Conservation (phyloP, 352 stramenopile species). For the Globisporangium echinulatum region DNA sequence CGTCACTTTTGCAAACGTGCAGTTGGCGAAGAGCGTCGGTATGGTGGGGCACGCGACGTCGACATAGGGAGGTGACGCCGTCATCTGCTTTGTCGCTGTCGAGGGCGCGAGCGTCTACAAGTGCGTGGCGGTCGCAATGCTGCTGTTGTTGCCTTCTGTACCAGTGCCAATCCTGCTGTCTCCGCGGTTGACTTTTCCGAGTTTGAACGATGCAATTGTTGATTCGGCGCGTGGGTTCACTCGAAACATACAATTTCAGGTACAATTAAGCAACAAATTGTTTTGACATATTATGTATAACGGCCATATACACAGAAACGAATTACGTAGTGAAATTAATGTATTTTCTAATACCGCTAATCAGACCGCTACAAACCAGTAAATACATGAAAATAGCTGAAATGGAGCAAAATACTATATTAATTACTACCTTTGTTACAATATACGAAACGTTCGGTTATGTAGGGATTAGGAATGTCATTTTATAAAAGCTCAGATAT, state of each 20-base stretch:
- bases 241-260: neutral
- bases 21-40: constrained; percentile 7
- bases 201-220: neutral
- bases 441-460: no score
- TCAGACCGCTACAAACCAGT: neutral
- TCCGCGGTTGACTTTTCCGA: no score
- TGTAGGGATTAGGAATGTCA: neutral
- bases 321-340: neutral
- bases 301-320: neutral
- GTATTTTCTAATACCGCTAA: neutral
- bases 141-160: neutral
- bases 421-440: no score
- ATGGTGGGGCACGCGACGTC: constrained; percentile 3
- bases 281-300: neutral
- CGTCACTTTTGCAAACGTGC: neutral
- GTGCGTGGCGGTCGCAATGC: neutral
- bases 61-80: neutral
- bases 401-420: neutral
- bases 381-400: neutral
- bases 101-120: no score
- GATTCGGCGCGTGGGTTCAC: neutral
- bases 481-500: neutral
- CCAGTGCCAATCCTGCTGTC: no score
- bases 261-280: neutral
- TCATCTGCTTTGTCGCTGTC: no score